Base-by-base conservation (phyloP, 1,284 basidiomycete genomes). In the Stereum hirsutum region DNA sequence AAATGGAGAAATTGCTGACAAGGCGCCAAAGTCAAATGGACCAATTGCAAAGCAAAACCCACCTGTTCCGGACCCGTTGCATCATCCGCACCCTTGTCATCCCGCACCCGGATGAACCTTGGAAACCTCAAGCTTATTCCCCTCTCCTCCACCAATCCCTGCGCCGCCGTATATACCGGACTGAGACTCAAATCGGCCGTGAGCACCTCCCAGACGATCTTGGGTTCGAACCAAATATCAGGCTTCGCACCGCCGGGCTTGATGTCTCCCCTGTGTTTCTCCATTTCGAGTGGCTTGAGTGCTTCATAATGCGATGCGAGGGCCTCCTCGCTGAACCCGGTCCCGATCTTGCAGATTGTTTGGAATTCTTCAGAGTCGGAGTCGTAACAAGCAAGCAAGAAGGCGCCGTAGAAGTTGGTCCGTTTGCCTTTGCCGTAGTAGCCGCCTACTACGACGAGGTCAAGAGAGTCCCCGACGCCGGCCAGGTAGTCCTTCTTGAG, bases 371-470 rank as follows among this genome's bases (percentile, higher is more conserved):
- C 92, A 6, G 82, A 74, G 53, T 96, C 92, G 39, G 79, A 69
- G 59, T 98, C 94, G 60, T 92, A 97, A 63, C 92, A 95, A 3
- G 93, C 94, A 27, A 97, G 75, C 17, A 97, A 74, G 74, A 95
- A 96, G 10, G 94, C 94, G 44, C 94, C 94, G 58, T 97, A 97
- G 27, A 94, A 88, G 57, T 89, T 87, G 15, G 96, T 98, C 37
- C 96, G 85, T 64, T 99, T 99, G 47, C 96, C 96, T 63, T 96
- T 94, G 51, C 96, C 96, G 55, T 92, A 89, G 66, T 97, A 99
- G 3, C 81, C 96, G 5, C 96, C 96, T 11, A 99, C 83, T 15
- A 99, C 96, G 37, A 96, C 91, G 10, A 99, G 76, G 61, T 99
- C 96, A 41, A 99, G 79, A 2, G 93, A 97, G 65, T 99, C 96